A percentile compares a stretch with the other conserved stretches of the same genome.
phyloP scores from a whole-genome alignment of 768 basidiomycete genomes.

The Amanita molliuscula region DNA sequence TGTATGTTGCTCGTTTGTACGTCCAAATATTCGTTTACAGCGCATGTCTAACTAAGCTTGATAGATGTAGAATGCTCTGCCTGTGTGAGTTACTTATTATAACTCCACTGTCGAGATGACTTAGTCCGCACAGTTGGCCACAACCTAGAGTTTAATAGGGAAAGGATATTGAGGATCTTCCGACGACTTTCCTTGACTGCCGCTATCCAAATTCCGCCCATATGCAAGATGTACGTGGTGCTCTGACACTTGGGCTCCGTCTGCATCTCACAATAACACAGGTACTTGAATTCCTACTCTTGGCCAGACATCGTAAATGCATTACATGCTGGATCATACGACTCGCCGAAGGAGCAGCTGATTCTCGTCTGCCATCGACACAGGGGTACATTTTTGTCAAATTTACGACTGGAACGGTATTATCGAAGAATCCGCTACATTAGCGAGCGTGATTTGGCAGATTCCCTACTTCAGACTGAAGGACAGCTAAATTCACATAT shows the following conservation, averaged over 20 bases:
- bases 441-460: slow-evolving; percentile 13
- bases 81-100: slow-evolving; percentile 26
- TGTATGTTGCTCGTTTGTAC: slow-evolving; percentile 30
- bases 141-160: slow-evolving; percentile 11
- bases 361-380: slow-evolving; percentile 2
- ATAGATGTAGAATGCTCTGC: slow-evolving; percentile 37
- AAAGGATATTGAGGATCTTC: not conserved
- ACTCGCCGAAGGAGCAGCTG: not conserved
- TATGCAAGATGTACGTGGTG: not conserved
- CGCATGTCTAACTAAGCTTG: not conserved
- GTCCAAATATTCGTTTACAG: not conserved
- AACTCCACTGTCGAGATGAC: not conserved
- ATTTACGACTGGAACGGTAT: slow-evolving; percentile 13
- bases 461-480: not conserved
- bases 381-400: not conserved
- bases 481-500: not conserved
- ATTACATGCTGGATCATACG: slow-evolving; percentile 8
- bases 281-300: slow-evolving; percentile 11
- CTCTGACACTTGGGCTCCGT: not conserved
- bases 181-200: not conserved
- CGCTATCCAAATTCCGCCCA: not conserved
- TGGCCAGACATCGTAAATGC: slow-evolving; percentile 9
- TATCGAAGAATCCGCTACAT: slow-evolving; percentile 9
- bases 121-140: slow-evolving; percentile 16
- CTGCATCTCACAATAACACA: slow-evolving; percentile 12